phyloP scores from a whole-genome alignment of 179 eudicot genomes.

The Heliamphora pulchella region DNA sequence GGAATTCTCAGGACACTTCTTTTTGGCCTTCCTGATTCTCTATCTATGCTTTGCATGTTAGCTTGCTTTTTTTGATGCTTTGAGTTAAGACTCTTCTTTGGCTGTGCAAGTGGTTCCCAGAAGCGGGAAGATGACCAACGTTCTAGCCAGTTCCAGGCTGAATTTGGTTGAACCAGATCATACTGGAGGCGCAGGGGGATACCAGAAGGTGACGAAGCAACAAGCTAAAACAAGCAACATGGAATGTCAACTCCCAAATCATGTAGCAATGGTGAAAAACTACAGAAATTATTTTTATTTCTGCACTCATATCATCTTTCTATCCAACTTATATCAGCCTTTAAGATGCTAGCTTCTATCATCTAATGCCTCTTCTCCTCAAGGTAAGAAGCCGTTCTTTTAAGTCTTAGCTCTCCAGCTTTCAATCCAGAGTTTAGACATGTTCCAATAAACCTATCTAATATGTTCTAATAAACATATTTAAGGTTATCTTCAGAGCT shows the following conservation, averaged over 20 bases:
- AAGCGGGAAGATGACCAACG: constrained; percentile 51
- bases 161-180: constrained; percentile 45
- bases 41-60: constrained; percentile 38
- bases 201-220: constrained; percentile 53
- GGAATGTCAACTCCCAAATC: constrained; percentile 9
- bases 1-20: constrained; percentile 55
- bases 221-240: constrained; percentile 46
- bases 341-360: no score
- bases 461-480: no score
- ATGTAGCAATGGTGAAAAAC: not conserved
- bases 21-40: constrained; percentile 57
- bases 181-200: constrained; percentile 80
- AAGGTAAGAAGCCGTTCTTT: no score
- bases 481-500: not conserved
- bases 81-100: constrained; percentile 25
- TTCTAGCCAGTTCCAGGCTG: constrained; percentile 48
- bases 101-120: constrained; percentile 45
- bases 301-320: not conserved
- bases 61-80: constrained; percentile 53
- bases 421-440: no score
- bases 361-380: no score
- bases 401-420: no score
- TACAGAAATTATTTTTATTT: not conserved
- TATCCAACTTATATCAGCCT: not conserved
- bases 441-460: no score